phyloP scores from a whole-genome alignment of 2,329 filamentous ascomycete species.

The Aspergillus vadensis region DNA sequence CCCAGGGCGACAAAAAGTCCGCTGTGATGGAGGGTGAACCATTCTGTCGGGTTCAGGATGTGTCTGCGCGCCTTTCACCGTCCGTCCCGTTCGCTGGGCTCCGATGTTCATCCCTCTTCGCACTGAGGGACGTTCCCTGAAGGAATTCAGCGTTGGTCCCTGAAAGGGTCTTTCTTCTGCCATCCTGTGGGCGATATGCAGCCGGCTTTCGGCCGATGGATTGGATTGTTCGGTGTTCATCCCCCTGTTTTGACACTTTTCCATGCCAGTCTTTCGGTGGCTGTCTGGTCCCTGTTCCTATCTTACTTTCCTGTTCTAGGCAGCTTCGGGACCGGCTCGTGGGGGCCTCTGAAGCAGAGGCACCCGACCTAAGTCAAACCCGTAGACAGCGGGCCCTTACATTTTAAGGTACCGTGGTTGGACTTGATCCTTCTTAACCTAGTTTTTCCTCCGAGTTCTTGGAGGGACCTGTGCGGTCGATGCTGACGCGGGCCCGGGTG shows the following conservation, averaged over 20 bases:
- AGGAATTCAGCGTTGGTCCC: constrained; percentile 11
- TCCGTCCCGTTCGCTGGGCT: not conserved
- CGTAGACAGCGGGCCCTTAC: not conserved
- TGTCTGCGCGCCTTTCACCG: constrained; percentile 11
- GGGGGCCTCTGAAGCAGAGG: not conserved
- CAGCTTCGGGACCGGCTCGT: not conserved
- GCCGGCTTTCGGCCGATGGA: constrained; percentile 20
- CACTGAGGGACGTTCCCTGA: constrained; percentile 1
- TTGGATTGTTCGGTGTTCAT: constrained; percentile 2
- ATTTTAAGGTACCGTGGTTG: constrained; percentile 8
- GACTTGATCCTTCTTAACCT: constrained; percentile 9
- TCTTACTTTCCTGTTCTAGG: constrained; percentile 3
- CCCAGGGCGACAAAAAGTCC: constrained; percentile 5
- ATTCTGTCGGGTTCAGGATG: constrained; percentile 29
- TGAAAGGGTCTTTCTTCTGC: constrained; percentile 10
- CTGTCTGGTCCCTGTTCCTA: not conserved
- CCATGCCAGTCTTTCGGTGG: not conserved
- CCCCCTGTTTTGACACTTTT: not conserved
- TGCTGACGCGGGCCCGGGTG: constrained; percentile 15
- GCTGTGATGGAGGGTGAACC: constrained; percentile 32
- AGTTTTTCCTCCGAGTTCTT: constrained; percentile 2
- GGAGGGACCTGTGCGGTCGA: constrained; percentile 8
- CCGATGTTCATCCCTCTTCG: not conserved
- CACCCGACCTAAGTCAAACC: not conserved
- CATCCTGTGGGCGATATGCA: constrained; percentile 25